phyloP scores from a whole-genome alignment of 192 early-diverging fungal genomes.

The Pilaira anomala region DNA sequence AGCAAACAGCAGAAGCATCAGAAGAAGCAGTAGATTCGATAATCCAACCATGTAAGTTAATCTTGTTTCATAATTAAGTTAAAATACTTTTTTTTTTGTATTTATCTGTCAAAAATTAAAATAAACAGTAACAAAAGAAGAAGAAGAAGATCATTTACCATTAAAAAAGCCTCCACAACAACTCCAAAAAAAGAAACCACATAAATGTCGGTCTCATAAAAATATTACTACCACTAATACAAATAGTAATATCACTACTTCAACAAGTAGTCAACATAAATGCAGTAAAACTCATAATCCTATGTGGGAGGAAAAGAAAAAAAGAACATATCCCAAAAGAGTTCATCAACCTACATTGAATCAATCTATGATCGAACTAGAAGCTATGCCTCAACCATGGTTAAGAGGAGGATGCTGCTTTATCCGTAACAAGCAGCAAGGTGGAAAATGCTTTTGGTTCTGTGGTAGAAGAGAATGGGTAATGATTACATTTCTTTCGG shows the following conservation, averaged over 20 bases:
- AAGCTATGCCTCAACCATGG: too few relatives aligned
- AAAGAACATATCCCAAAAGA: background rate
- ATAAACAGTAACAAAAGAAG: background rate
- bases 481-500: constrained; percentile 1
- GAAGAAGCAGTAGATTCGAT: too few relatives aligned
- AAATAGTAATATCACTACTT: too few relatives aligned
- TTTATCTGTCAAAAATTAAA: background rate
- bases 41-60: too few relatives aligned
- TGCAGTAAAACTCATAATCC: background rate
- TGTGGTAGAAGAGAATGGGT: constrained; percentile 12
- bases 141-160: constrained; percentile 1
- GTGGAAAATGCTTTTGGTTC: background rate
- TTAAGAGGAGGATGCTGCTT: background rate
- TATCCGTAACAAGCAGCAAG: background rate
- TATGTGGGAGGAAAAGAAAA: constrained; percentile 2
- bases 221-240: too few relatives aligned
- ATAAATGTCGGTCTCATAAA: background rate
- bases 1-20: too few relatives aligned
- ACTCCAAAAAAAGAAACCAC: background rate
- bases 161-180: background rate
- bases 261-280: too few relatives aligned
- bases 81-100: background rate
- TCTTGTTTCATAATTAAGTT: constrained; percentile 5
- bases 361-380: background rate
- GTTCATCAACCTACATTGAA: background rate